phyloP scores from a whole-genome alignment of 805 yeast genomes.

The Sugiyamaella qingdaonensis region DNA sequence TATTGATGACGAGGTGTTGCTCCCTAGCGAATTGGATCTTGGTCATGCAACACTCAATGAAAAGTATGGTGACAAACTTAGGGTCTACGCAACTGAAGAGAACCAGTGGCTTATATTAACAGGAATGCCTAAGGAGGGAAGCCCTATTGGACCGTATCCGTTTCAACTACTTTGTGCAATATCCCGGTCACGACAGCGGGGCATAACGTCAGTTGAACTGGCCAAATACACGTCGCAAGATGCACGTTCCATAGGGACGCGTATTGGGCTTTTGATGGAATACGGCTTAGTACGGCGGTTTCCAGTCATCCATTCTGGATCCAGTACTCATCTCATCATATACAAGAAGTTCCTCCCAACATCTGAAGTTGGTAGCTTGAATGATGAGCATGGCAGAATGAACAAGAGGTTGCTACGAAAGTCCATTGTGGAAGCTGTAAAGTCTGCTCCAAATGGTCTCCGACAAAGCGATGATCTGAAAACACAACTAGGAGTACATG shows the following conservation, averaged over 20 bases:
- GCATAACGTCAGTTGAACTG: constrained; percentile 35
- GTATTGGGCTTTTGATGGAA: constrained; percentile 31
- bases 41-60: constrained; percentile 13
- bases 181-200: constrained; percentile 38
- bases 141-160: constrained; percentile 32
- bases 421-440: constrained; percentile 27
- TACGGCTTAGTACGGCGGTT: constrained; percentile 33
- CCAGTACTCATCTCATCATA: constrained; percentile 33
- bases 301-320: constrained; percentile 32
- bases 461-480: constrained; percentile 35
- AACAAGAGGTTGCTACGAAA: constrained; percentile 17
- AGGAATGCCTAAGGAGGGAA: constrained; percentile 29
- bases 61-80: constrained; percentile 15
- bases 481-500: constrained; percentile 37
- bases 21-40: constrained; percentile 9
- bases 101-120: constrained; percentile 36
- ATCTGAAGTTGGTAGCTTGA: background rate
- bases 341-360: constrained; percentile 30
- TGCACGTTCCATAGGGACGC: constrained; percentile 36
- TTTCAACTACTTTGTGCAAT: constrained; percentile 37
- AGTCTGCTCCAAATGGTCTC: constrained; percentile 32
- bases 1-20: constrained; percentile 4
- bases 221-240: constrained; percentile 38
- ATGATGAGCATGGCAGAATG: background rate
- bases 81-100: constrained; percentile 30